Base-by-base conservation (phyloP, 2,329 filamentous ascomycete genomes). In the Chrysoporthe deuterocubensis region DNA sequence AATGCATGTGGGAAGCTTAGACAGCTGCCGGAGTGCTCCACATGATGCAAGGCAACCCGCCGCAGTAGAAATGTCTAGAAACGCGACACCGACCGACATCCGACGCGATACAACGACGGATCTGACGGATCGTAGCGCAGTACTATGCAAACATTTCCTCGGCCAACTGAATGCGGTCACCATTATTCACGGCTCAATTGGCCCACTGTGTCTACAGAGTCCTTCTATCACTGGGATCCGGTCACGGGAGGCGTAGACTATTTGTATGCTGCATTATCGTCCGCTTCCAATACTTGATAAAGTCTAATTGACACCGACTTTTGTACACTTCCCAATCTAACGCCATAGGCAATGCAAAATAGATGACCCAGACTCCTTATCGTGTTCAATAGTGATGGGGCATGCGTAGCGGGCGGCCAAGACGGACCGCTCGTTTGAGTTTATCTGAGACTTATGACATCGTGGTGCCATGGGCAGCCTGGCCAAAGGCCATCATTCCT, bases 341-440 rank as follows among this genome's bases (percentile, higher is more conserved):
- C 65, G 65, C 68, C 68, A 26, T 18, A 50, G 65, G 65, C 34
- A 67, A 69, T 69, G 67, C 67, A 62, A 40, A 65, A 54, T 44
- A 21, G n/a, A 59, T 4, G 5, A 43, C 32, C 57, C 21, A 34
- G 11, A 9, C n/a, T 32, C 8, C 14, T n/a, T 40, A 2, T 34
- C 4, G 42, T 32, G 32, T 11, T 21, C 16, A 4, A 42, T 42
- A 21, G 11, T 54, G 26, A 32, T 54, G 50, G 16, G 21, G 26
- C 32, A 54, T 54, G 13, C 48, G 48, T 52, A 21, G 48, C 26
- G 11, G 8, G 8, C 13, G 4, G 14, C 52, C 26, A 3, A 34
- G 52, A 16, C 13, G 7, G 13, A 5, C 52, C 37, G 18, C 26
- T 57, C 7, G 1, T 37, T 57, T 16, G 6, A 57, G 14, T 14